Base-by-base conservation (phyloP, 1,284 basidiomycete species). In the Phellopilus nigrolimitatus region DNA sequence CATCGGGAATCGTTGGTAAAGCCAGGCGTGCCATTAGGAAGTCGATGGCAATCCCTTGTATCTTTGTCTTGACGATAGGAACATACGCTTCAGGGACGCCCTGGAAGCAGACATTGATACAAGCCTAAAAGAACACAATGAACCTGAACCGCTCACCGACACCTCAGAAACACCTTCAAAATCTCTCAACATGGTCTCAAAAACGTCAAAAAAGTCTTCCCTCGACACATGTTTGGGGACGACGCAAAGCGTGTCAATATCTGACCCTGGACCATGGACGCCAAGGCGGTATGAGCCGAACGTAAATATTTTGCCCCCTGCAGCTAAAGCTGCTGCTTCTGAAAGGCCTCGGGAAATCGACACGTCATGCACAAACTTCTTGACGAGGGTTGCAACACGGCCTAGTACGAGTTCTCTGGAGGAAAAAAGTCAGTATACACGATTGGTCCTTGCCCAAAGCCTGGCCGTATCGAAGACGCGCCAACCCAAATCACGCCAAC, bases 161-260 rank as follows among this genome's bases (percentile, higher is more conserved):
- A 95, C 87, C 63, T 98, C 94, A 3, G 86, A 80, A 17, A 85
- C 90, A 24, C 92, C 95, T 41, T 95, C 91, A 60, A 88, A 72
- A 39, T 88, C 85, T 61, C 82, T 82, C 51, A 99, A 74, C 88
- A 98, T 93, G 28, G 80, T 75, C 65, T 94, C 91, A 62, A 99
- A 97, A 31, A 88, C 78, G 0, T 87, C 83, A 63, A 98, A 98
- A 72, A 99, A 99, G 72, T 99, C 93, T 62, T 97, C 94, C 57
- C 92, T 79, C 57, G 87, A 88, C 50, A 99, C 88, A 68, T 98
- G 93, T 67, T 94, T 92, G 4, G 95, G 95, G 25, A 97, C 97
- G 24, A 99, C 95, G 66, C 94, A 94, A 30, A 99, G 76, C n/a
- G 95, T 98, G 73, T 99, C 95, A 66, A 99, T 98, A 82, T 99